phyloP scores from a whole-genome alignment of 495 filamentous ascomycete species.

The Penicillium desertorum region DNA sequence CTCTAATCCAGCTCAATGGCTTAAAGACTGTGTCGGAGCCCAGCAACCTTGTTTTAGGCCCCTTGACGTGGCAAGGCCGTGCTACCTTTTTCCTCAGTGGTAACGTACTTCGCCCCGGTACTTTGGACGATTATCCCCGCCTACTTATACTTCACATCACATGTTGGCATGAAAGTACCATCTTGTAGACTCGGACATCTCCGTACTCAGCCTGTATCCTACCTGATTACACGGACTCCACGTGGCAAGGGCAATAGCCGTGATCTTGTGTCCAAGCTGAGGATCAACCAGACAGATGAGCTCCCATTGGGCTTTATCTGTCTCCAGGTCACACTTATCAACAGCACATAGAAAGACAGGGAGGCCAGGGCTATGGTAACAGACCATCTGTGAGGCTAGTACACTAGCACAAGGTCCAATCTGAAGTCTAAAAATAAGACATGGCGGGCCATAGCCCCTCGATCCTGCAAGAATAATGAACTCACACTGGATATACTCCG shows the following conservation, averaged over 20 bases:
- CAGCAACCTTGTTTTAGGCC: background rate
- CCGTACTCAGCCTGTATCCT: background rate
- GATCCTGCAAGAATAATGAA: background rate
- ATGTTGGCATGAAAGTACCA: background rate
- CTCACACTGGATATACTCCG: slow-evolving; percentile 8
- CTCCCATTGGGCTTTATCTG: background rate
- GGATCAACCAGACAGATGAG: background rate
- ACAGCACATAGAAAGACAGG: background rate
- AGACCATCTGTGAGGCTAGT: background rate
- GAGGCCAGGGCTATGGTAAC: background rate
- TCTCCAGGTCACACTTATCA: background rate
- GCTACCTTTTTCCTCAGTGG: background rate
- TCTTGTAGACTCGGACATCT: slow-evolving; percentile 6
- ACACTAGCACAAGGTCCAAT: background rate
- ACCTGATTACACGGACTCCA: slow-evolving; percentile 1
- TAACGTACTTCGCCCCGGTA: background rate
- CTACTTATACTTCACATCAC: slow-evolving; percentile 6
- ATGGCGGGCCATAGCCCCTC: background rate
- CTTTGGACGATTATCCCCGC: background rate
- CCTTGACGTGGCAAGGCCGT: slow-evolving; percentile 4
- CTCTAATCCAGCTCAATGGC: background rate
- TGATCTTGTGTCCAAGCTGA: background rate
- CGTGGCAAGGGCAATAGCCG: slow-evolving; percentile 1
- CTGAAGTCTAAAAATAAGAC: slow-evolving; percentile 14
- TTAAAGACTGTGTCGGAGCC: background rate